A percentile compares a stretch with the other conserved stretches of the same genome.
Conservation (phyloP, 2,329 filamentous ascomycete genomes). For the Cryphonectria carpinicola region DNA sequence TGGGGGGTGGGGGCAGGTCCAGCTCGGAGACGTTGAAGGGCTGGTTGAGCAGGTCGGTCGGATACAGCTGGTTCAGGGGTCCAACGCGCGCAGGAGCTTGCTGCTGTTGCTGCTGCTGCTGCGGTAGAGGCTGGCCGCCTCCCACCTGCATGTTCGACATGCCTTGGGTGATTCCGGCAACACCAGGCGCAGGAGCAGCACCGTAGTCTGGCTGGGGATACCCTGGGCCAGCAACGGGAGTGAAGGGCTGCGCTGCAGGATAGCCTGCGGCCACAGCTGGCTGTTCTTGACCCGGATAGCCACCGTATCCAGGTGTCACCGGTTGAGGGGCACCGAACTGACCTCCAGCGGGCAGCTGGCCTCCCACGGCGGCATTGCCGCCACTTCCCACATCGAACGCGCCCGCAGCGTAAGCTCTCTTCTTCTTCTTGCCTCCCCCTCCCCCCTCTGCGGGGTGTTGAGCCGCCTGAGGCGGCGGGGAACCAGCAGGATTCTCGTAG, state of each 20-base stretch:
- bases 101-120: conserved; percentile 43
- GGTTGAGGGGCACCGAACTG: conserved; percentile 53
- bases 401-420: conserved; percentile 90
- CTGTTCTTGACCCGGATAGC: conserved; percentile 58
- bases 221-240: conserved; percentile 64
- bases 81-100: conserved; percentile 53
- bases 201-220: conserved; percentile 58
- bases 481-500: conserved; percentile 44
- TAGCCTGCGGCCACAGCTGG: conserved; percentile 47
- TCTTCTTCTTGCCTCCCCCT: conserved; percentile 75
- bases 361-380: conserved; percentile 71
- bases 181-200: conserved; percentile 41
- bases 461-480: conserved; percentile 39
- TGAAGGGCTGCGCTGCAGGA: conserved; percentile 50
- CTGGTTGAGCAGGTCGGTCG: conserved; percentile 87
- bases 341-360: conserved; percentile 45
- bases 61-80: conserved; percentile 84
- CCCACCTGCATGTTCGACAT: conserved; percentile 87
- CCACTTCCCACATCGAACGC: conserved; percentile 92
- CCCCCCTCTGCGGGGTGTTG: conserved; percentile 45
- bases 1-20: conserved; percentile 87
- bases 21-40: conserved; percentile 94
- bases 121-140: conserved; percentile 56
- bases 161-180: conserved; percentile 78
- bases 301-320: conserved; percentile 57